Evolutionary conservation across 2,329 filamentous ascomycete genomes (phyloP).

Genomic region (Madurella mycetomatis): DNA sequence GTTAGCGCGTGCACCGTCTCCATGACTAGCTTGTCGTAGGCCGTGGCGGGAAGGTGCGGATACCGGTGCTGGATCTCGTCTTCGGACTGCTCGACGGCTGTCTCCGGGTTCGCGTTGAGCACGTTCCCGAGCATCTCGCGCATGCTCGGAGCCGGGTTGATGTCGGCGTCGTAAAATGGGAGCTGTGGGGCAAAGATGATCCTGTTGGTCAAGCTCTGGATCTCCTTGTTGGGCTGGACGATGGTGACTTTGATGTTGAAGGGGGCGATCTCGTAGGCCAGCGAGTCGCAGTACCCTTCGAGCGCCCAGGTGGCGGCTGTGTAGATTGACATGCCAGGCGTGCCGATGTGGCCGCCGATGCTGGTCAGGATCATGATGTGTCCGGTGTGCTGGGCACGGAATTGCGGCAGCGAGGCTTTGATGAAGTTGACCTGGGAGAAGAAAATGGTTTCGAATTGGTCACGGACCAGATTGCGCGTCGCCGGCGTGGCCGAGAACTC

Average conservation of each 20-base stretch:
- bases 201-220: constrained; percentile 79
- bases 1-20: constrained; percentile 90
- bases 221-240: constrained; percentile 92
- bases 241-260: constrained; percentile 97
- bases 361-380: constrained; percentile 89
- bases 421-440: constrained; percentile 96
- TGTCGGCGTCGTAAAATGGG: constrained; percentile 57
- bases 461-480: constrained; percentile 73
- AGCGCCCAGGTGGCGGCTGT: constrained; percentile 91
- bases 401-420: constrained; percentile 75
- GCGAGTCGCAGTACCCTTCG: constrained; percentile 90
- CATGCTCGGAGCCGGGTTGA: constrained; percentile 73
- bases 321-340: constrained; percentile 84
- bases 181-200: constrained; percentile 80
- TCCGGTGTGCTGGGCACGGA: constrained; percentile 75
- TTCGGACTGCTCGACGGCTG: constrained; percentile 39
- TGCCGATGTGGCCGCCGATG: constrained; percentile 87
- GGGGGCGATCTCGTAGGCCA: constrained; percentile 93
- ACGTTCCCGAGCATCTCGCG: constrained; percentile 79
- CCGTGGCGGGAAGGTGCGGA: constrained; percentile 62
- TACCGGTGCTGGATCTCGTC: constrained; percentile 62
- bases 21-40: constrained; percentile 69
- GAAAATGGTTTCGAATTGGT: constrained; percentile 93
- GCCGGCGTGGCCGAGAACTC: constrained; percentile 71
- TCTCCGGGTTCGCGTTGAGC: constrained; percentile 69